phyloP scores from a whole-genome alignment of 495 filamentous ascomycete species.

The Cryomyces antarcticus region DNA sequence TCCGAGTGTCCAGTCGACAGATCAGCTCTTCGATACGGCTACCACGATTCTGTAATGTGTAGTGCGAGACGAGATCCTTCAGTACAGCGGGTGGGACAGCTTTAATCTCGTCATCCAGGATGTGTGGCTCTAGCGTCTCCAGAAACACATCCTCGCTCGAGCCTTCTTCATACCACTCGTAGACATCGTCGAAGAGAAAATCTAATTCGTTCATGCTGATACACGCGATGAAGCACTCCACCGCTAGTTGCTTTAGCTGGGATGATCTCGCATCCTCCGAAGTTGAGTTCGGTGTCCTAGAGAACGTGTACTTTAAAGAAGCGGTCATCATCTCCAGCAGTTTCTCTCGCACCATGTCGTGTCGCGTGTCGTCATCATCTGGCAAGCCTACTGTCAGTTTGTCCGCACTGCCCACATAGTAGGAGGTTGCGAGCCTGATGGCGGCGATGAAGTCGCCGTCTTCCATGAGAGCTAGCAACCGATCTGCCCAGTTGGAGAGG shows the following conservation, averaged over 20 bases:
- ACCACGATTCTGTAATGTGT: constrained; percentile 47
- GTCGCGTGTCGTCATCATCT: constrained; percentile 56
- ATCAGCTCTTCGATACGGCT: constrained; percentile 81
- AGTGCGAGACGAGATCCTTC: constrained; percentile 68
- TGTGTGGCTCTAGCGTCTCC: constrained; percentile 66
- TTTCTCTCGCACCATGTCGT: constrained; percentile 70
- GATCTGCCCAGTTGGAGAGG: constrained; percentile 95
- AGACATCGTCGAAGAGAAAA: constrained; percentile 81
- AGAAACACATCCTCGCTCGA: constrained; percentile 57
- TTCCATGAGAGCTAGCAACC: constrained; percentile 88
- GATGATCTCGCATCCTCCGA: constrained; percentile 33
- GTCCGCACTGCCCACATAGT: constrained; percentile 72
- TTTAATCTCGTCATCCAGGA: constrained; percentile 55
- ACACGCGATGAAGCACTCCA: constrained; percentile 66
- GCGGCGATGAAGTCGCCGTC: constrained; percentile 82
- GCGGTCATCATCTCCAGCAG: constrained; percentile 87
- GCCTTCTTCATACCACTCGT: constrained; percentile 68
- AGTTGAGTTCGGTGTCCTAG: constrained; percentile 11
- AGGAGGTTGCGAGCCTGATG: constrained; percentile 73
- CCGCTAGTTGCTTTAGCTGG: constrained; percentile 43
- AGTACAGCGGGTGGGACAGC: constrained; percentile 64
- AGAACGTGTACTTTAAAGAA: constrained; percentile 78
- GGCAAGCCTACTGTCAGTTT: constrained; percentile 86
- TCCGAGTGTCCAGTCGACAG: constrained; percentile 73
- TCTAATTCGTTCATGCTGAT: constrained; percentile 52